phyloP scores from a whole-genome alignment of 106 monocot species.

The Dendrobium officinale region DNA sequence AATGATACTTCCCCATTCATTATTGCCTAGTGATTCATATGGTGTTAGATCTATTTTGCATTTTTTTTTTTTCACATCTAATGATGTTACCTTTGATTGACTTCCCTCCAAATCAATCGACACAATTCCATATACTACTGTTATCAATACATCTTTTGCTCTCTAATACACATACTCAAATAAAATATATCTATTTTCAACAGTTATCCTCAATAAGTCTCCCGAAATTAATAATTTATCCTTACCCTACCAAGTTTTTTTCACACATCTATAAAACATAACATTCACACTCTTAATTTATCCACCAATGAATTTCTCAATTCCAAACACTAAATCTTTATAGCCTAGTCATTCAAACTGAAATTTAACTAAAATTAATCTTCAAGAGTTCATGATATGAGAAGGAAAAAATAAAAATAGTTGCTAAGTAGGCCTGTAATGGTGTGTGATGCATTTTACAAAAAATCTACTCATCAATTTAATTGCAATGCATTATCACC shows the following conservation, averaged over 20 bases:
- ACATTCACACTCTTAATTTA: neutral
- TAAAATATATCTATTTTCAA: slow-evolving; percentile 1
- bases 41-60: neutral
- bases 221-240: neutral
- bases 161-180: neutral
- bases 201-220: neutral
- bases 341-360: neutral
- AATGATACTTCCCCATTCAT: neutral
- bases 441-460: neutral
- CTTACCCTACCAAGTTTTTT: neutral
- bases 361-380: neutral
- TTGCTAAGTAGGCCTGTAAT: neutral
- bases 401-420: neutral
- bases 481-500: slow-evolving; percentile 30
- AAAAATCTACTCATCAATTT: neutral
- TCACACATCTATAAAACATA: neutral
- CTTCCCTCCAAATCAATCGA: neutral
- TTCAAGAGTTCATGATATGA: neutral
- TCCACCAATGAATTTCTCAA: neutral
- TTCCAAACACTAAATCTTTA: neutral
- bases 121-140: neutral
- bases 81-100: neutral
- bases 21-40: neutral
- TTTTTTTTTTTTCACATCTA: neutral
- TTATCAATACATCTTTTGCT: neutral